Base-by-base conservation (phyloP, 495 filamentous ascomycete genomes). In the Xylaria grammica region DNA sequence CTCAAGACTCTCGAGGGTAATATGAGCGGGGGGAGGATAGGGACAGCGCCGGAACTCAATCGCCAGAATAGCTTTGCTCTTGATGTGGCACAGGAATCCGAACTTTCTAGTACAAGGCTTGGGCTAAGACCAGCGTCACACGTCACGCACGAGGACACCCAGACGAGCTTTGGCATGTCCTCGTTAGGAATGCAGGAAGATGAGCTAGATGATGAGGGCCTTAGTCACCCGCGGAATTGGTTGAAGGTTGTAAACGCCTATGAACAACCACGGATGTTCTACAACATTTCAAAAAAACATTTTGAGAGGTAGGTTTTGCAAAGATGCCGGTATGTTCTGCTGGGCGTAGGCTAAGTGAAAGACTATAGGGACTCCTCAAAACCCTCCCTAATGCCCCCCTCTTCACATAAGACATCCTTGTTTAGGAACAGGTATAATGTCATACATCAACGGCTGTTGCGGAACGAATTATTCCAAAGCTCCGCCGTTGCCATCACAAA, bases 401-500 rank as follows among this genome's bases (percentile, higher is more conserved):
- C 92, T 22, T 86, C 89, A 4, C 89, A 91, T 67, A 97, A 96
- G 68, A 96, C 91, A 9, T 77, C 87, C 11, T 78, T 96, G 48
- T 97, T 97, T 77, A 86, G 93, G 50, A 91, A 97, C 72, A 84
- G 94, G 49, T 97, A 94, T 73, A 89, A 96, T 66, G 80, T 97
- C 40, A 86, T 98, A 30, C 91, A 97, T 71, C 93, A 97, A 69
- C 87, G 96, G 6, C 84, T 98, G 15, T 82, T 98, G 13, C 88
- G 95, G 34, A 97, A 97, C 72, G 94, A 97, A 72, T 86, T 91
- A 9, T 99, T 98, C 69, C 94, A 97, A 70, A 86, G 88, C 15
- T 90, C 93, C 3, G 81, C 89, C 22, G 86, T 91, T 53, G 77
- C 80, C 17, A 79, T 77, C 8, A 77, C 81, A 4, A 74, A 83